Evolutionary conservation across 2,329 filamentous ascomycete species (phyloP), one percentile per base, ranked within the genome.

Genomic region (Curvularia spicifera): DNA sequence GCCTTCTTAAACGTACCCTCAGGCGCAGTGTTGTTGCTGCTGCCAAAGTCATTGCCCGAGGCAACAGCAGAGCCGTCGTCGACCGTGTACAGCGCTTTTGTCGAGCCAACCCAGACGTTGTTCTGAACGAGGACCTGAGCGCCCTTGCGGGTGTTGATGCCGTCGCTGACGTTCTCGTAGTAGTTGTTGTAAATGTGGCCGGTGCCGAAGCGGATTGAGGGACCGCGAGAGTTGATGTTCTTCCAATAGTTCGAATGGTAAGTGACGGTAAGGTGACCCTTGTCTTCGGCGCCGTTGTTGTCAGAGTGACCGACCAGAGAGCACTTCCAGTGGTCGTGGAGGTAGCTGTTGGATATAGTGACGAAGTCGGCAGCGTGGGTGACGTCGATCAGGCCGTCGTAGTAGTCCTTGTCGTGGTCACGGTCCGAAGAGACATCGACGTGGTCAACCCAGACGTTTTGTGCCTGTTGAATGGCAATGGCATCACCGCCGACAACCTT

Each of bases 381-480:
- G 50, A 86, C 77, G 66, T 90, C 88, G 46, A 87, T 76, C 1
- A 90, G 82, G 31, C 88, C 88, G 56, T 90, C 88, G 70, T 88
- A 90, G 78, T 84, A 88, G 78, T 91, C 87, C 78, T 90, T 90
- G 79, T 82, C 85, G 71, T 85, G 79, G 66, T 82, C 78, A 33
- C 72, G 70, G 76, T 89, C 83, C 24, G 84, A 86, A 4, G 83
- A 86, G 22, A 90, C 80, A 63, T 90, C 87, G 71, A 82, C 81
- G 78, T 90, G 88, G 77, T 90, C 88, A 49, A 90, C 78, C 88
- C 88, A 90, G 28, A 87, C 78, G 53, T 83, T 83, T 4, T 70
- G 79, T 1, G 79, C 76, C 2, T 70, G 67, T 60, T 85, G 79
- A 3, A 85, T 77, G 2, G 80, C 79, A 52, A 87, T 78, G 39